Evolutionary conservation across 1,284 basidiomycete species (phyloP).

Genomic region (Moniliophthora roreri): DNA sequence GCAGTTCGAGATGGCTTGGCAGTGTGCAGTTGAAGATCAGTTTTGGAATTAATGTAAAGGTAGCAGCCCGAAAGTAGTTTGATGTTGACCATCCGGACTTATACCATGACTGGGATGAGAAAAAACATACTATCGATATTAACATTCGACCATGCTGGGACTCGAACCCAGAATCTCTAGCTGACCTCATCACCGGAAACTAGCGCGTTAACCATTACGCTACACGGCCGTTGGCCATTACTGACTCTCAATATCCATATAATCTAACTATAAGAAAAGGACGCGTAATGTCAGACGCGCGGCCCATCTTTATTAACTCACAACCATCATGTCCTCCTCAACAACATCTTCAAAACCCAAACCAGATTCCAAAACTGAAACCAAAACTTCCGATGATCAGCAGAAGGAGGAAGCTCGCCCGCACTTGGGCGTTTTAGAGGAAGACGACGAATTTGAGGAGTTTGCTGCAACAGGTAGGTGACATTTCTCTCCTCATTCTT

Average conservation of each 20-base stretch:
- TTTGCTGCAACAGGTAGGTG: conserved; percentile 9
- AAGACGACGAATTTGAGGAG: conserved; percentile 77
- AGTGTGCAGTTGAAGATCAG: conserved; percentile 44
- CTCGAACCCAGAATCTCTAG: conserved; percentile 11
- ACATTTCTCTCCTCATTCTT: background rate
- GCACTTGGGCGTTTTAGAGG: conserved; percentile 74
- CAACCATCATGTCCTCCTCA: conserved; percentile 2
- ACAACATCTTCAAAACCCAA: background rate
- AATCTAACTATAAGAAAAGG: background rate
- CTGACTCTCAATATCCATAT: background rate
- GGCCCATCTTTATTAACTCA: background rate
- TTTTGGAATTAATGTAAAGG: conserved; percentile 32
- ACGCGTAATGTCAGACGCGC: background rate
- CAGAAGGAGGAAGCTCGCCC: conserved; percentile 26
- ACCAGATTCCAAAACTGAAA: background rate
- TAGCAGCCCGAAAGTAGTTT: too few species aligned
- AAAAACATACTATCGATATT: too few species aligned
- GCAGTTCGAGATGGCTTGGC: conserved; percentile 66
- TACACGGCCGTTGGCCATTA: conserved; percentile 2
- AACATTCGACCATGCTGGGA: conserved; percentile 10
- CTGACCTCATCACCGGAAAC: conserved; percentile 4
- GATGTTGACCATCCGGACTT: too few species aligned
- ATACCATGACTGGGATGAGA: too few species aligned
- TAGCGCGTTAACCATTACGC: conserved; percentile 12
- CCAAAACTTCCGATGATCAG: background rate